phyloP scores from a whole-genome alignment of 352 stramenopile species.

The Detonula confervacea region DNA sequence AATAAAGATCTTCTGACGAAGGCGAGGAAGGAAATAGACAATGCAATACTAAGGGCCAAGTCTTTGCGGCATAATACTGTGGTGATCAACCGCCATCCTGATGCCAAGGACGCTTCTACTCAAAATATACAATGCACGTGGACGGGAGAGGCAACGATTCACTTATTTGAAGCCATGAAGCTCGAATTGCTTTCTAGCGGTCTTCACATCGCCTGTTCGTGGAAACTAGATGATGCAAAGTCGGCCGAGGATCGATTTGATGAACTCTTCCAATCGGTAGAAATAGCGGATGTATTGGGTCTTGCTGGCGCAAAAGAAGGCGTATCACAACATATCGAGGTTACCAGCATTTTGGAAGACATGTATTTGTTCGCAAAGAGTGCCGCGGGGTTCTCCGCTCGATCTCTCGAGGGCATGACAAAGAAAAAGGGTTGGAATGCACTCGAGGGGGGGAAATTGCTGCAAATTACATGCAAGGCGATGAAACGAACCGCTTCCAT shows the following conservation, averaged over 20 bases:
- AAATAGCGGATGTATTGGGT: constrained; percentile 25
- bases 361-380: constrained; percentile 33
- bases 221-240: constrained; percentile 35
- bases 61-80: constrained; percentile 30
- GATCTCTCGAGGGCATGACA: constrained; percentile 33
- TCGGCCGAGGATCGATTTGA: constrained; percentile 26
- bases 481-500: constrained; percentile 30
- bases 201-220: constrained; percentile 24
- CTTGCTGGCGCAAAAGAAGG: constrained; percentile 16
- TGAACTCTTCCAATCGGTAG: constrained; percentile 20
- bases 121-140: constrained; percentile 26
- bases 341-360: constrained; percentile 28
- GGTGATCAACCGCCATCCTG: constrained; percentile 21
- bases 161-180: constrained; percentile 41
- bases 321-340: not conserved
- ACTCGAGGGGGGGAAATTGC: constrained; percentile 35
- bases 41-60: constrained; percentile 22
- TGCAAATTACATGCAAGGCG: constrained; percentile 15
- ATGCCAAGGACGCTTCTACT: constrained; percentile 19
- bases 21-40: constrained; percentile 24
- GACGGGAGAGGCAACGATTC: constrained; percentile 30
- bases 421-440: constrained; percentile 16
- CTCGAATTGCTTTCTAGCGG: constrained; percentile 23
- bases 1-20: constrained; percentile 20
- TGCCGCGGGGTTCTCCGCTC: constrained; percentile 24